Base-by-base conservation (phyloP, 192 early-diverging fungal genomes). In the Backusella macrospora region DNA sequence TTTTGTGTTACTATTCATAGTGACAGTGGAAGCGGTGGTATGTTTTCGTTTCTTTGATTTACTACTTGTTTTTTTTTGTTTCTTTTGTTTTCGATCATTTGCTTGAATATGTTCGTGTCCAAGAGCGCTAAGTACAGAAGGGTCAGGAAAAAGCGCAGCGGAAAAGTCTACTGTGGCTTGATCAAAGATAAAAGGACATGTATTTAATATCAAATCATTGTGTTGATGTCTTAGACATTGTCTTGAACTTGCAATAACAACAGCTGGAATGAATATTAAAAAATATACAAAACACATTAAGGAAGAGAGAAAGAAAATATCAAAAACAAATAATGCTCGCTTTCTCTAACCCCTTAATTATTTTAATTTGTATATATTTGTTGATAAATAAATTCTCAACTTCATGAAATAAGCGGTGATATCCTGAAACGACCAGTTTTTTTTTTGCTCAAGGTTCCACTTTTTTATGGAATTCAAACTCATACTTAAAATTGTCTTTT, bases 191-290 rank as follows among this genome's bases (percentile, higher is more conserved):
- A 34, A 59, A 13, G 52, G 21, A 23, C 23, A 59, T 18, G 21
- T 59, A 5, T 59, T 59, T 59, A 59, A 26, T 59, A 21, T 29
- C 26, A 59, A 59, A 26, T 59, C 52, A 59, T 59, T 59, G 52
- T 59, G 21, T 12, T 59, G 52, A 59, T 26, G 26, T 26, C 52
- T 59, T 59, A 23, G 26, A 4, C 52, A 26, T 23, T 59, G 52
- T 14, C 26, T 18, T 59, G 29, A 34, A 34, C 26, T 59, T 23
- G 52, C 52, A 59, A 26, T 59, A 23, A 59, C 52, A 59, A 52
- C 49, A 52, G 4, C 23, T 59, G 10, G 21, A 9, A 26, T 59
- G 52, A 10, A 43, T 43, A 43, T 43, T 10, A 59, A 59, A 13
- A 59, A 59, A 59, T 59, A 59, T 59, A 59, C 9, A 59, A 59